phyloP scores from a whole-genome alignment of 2,329 filamentous ascomycete genomes.

The Cladosporium sp. region DNA sequence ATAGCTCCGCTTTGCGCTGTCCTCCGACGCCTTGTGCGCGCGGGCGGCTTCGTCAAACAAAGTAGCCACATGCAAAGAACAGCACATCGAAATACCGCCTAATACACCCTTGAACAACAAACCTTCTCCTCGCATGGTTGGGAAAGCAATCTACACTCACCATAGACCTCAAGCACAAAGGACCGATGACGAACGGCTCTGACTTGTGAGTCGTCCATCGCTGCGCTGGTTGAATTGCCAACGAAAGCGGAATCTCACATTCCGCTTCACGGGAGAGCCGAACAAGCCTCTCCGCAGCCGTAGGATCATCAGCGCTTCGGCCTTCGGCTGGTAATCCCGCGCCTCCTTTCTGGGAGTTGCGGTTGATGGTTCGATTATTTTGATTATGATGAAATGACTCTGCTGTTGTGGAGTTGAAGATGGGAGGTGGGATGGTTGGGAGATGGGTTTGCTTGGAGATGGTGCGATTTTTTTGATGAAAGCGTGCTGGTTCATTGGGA shows the following conservation, averaged over 20 bases:
- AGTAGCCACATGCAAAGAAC: no score
- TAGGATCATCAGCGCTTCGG: neutral
- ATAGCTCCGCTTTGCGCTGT: no score
- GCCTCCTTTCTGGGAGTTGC: no score
- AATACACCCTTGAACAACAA: neutral
- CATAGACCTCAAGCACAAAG: neutral
- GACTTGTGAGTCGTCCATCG: neutral
- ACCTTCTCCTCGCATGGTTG: neutral
- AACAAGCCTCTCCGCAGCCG: neutral
- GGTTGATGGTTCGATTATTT: no score
- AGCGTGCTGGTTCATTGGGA: no score
- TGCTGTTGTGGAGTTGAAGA: no score
- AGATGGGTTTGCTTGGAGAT: no score
- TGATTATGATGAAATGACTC: no score
- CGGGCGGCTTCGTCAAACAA: no score
- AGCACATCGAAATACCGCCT: neutral
- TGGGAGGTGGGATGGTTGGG: no score
- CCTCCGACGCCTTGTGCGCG: no score
- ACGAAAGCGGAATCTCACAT: neutral
- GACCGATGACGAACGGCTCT: neutral
- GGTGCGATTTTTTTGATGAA: no score
- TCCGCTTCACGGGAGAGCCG: neutral
- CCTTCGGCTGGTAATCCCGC: neutral
- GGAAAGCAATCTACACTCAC: neutral
- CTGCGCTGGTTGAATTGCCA: neutral